A percentile compares a stretch with the other conserved stretches of the same genome.
Evolutionary conservation across 768 basidiomycete genomes (phyloP).

Genomic region (Hysterangium stoloniferum): DNA sequence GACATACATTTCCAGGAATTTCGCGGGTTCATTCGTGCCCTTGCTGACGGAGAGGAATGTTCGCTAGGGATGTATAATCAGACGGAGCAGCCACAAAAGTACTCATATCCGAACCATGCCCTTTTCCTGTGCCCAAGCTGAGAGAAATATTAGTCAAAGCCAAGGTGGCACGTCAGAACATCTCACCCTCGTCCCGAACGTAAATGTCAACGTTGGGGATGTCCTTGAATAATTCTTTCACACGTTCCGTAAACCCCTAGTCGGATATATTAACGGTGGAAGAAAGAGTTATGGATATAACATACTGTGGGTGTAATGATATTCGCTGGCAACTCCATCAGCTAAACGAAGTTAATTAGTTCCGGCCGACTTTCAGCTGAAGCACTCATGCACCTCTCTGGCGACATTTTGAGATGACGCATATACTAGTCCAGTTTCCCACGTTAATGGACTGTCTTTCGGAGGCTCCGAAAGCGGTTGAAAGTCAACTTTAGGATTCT

Average conservation of each 20-base stretch:
- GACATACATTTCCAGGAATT: conserved; percentile 75
- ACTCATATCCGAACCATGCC: conserved; percentile 54
- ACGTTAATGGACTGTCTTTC: conserved; percentile 38
- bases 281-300: background rate
- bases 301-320: conserved; percentile 76
- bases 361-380: background rate
- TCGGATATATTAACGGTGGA: background rate
- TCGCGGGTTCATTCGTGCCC: conserved; percentile 76
- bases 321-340: conserved; percentile 82
- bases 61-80: conserved; percentile 32
- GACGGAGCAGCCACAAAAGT: background rate
- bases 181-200: conserved; percentile 66
- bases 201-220: conserved; percentile 61
- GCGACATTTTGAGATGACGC: conserved; percentile 76
- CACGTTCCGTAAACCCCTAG: conserved; percentile 64
- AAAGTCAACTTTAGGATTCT: conserved; percentile 37
- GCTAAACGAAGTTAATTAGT: conserved; percentile 29
- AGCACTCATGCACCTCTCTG: conserved; percentile 45
- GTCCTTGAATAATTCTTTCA: conserved; percentile 56
- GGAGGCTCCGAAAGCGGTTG: conserved; percentile 33
- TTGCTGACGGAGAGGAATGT: conserved; percentile 84
- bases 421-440: conserved; percentile 69
- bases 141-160: background rate
- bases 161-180: conserved; percentile 7
- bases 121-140: conserved; percentile 77